Evolutionary conservation across 805 yeast genomes (phyloP).

Genomic region (Candida corydali): DNA sequence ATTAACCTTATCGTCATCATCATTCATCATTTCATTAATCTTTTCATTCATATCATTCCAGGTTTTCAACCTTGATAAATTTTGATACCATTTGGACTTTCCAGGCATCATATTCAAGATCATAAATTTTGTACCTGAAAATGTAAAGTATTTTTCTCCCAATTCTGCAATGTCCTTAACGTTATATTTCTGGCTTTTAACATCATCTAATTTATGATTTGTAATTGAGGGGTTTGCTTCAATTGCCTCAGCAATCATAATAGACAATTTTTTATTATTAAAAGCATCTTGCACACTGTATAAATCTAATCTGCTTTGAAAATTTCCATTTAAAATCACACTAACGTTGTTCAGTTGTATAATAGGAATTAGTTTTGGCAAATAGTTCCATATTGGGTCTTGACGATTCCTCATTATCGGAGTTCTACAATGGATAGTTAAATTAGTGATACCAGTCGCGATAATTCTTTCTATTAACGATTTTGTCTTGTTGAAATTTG

Average conservation of each 20-base stretch:
- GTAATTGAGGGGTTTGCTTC: conserved; percentile 85
- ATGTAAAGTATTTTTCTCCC: conserved; percentile 56
- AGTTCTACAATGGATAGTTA: conserved; percentile 91
- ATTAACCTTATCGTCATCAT: conserved; percentile 26
- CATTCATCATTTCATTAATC: conserved; percentile 28
- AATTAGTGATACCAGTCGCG: conserved; percentile 76
- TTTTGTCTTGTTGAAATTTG: conserved; percentile 46
- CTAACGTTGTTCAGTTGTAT: conserved; percentile 63
- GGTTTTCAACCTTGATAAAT: conserved; percentile 48
- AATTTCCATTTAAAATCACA: conserved; percentile 79
- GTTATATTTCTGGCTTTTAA: conserved; percentile 49
- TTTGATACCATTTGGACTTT: conserved; percentile 54
- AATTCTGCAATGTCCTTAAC: conserved; percentile 53
- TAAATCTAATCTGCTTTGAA: conserved; percentile 54
- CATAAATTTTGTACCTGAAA: conserved; percentile 78
- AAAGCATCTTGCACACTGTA: conserved; percentile 45
- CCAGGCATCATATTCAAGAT: conserved; percentile 78
- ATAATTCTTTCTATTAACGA: conserved; percentile 52
- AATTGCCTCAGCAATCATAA: conserved; percentile 91
- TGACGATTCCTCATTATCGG: conserved; percentile 86
- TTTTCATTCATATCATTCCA: conserved; percentile 44
- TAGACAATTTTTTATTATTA: conserved; percentile 56
- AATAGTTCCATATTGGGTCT: conserved; percentile 66
- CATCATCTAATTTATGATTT: conserved; percentile 23
- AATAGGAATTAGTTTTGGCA: conserved; percentile 56